These are phyloP conservation scores for Protomyces pachydermus DNA, from an alignment of 1,139 yeast species.

Conservation along the genomic window DNA sequence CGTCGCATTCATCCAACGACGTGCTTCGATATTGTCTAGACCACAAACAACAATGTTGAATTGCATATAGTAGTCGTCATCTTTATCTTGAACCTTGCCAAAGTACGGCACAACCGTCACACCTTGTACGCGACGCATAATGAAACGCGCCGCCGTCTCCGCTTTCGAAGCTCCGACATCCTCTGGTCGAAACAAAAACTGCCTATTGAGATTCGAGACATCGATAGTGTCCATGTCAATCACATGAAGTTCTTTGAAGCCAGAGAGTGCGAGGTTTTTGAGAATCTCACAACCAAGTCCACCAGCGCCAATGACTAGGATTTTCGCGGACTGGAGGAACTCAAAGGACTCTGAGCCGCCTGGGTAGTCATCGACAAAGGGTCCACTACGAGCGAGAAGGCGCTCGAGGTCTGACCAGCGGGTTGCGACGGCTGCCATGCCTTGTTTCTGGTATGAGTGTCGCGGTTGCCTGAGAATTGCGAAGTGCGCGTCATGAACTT, in stretches of 20 bases:
- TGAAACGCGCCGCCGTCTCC: conserved; percentile 63
- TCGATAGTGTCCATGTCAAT: conserved; percentile 97
- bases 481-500: no score
- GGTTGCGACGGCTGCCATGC: neutral
- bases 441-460: no score
- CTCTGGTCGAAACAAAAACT: conserved; percentile 65
- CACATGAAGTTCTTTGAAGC: conserved; percentile 68
- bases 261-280: conserved; percentile 73
- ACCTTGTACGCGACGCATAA: conserved; percentile 48
- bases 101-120: conserved; percentile 48
- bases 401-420: conserved; percentile 17
- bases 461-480: no score
- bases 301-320: conserved; percentile 71
- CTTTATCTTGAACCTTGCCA: conserved; percentile 69
- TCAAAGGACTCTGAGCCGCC: conserved; percentile 13
- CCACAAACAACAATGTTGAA: conserved; percentile 81
- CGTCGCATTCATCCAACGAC: conserved; percentile 85
- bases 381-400: conserved; percentile 9
- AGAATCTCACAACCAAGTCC: conserved; percentile 93
- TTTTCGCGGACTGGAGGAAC: conserved; percentile 25
- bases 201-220: conserved; percentile 81
- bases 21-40: conserved; percentile 80
- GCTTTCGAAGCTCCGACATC: conserved; percentile 86
- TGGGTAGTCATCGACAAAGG: conserved; percentile 17
- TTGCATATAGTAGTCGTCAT: conserved; percentile 57